Conservation (phyloP, 2,329 filamentous ascomycete species). For the Cordyceps fumosorosea region DNA sequence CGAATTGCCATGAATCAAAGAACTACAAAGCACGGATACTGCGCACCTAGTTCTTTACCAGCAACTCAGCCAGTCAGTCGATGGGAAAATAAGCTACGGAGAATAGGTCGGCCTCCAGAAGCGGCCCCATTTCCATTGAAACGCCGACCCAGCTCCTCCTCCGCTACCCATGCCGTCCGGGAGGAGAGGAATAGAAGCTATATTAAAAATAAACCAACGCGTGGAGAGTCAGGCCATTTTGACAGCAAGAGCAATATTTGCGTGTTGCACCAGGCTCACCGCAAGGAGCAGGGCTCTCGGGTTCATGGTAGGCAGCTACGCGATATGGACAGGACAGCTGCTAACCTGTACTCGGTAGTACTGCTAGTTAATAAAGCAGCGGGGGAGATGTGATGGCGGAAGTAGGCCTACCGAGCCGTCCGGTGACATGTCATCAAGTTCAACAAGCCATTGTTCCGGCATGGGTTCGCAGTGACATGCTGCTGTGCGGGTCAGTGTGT, state of each 20-base stretch:
- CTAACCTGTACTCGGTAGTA: too few species aligned
- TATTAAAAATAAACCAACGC: not conserved
- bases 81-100: not conserved
- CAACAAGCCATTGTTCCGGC: too few species aligned
- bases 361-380: not conserved
- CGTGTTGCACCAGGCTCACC: not conserved
- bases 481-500: not conserved
- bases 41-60: not conserved
- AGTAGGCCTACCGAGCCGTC: not conserved
- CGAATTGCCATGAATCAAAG: not conserved
- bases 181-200: not conserved
- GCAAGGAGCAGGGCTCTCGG: not conserved
- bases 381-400: not conserved
- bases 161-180: not conserved
- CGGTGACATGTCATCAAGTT: slow-evolving; percentile 1
- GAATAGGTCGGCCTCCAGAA: not conserved
- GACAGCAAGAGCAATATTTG: not conserved
- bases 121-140: not conserved
- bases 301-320: not conserved
- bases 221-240: slow-evolving; percentile 10
- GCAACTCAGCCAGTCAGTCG: not conserved
- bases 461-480: slow-evolving; percentile 2
- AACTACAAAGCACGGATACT: not conserved
- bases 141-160: not conserved
- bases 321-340: not conserved